These are phyloP conservation scores for Tolypocladium sp. DNA, from an alignment of 2,329 filamentous ascomycete species.

Conservation along the genomic window DNA sequence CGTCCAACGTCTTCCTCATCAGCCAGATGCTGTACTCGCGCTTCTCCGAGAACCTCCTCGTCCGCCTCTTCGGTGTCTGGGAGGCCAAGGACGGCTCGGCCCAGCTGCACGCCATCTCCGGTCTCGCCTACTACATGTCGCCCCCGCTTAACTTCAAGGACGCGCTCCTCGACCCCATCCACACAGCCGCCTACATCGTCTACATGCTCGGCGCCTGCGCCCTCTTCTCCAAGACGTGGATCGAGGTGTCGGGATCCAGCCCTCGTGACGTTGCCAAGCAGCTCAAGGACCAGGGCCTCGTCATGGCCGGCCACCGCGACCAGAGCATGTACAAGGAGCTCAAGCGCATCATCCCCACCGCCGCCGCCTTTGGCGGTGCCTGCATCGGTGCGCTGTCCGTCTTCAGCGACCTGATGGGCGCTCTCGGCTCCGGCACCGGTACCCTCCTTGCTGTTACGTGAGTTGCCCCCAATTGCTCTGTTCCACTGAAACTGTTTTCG, in stretches of 20 bases:
- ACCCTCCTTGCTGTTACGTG: conserved; percentile 97
- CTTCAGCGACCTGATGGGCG: conserved; percentile 88
- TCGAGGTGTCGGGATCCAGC: conserved; percentile 96
- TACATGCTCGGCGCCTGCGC: conserved; percentile 98
- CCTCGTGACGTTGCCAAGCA: conserved; percentile 98
- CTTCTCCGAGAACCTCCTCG: conserved; percentile 97
- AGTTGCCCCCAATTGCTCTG: conserved; percentile 37
- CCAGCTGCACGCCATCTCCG: conserved; percentile 87
- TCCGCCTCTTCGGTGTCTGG: conserved; percentile 96
- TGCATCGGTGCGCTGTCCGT: conserved; percentile 98
- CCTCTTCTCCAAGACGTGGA: conserved; percentile 99
- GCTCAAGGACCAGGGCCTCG: conserved; percentile 97
- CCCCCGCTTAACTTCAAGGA: conserved; percentile 96
- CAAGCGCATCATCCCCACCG: conserved; percentile 97
- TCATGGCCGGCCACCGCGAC: conserved; percentile 99
- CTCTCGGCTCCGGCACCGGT: conserved; percentile 92
- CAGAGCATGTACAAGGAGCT: conserved; percentile 99
- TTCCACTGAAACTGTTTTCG: too few species aligned
- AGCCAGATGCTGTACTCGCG: conserved; percentile 99
- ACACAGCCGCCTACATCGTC: conserved; percentile 87
- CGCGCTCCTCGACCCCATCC: conserved; percentile 90
- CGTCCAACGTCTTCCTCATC: conserved; percentile 98
- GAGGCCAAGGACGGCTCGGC: conserved; percentile 93
- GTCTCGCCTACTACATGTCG: conserved; percentile 99
- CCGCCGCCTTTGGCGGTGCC: conserved; percentile 94